A percentile compares a stretch with the other conserved stretches of the same genome.
Evolutionary conservation across 345 rosid genomes (phyloP).

Genomic region (Euphorbia lathyris): DNA sequence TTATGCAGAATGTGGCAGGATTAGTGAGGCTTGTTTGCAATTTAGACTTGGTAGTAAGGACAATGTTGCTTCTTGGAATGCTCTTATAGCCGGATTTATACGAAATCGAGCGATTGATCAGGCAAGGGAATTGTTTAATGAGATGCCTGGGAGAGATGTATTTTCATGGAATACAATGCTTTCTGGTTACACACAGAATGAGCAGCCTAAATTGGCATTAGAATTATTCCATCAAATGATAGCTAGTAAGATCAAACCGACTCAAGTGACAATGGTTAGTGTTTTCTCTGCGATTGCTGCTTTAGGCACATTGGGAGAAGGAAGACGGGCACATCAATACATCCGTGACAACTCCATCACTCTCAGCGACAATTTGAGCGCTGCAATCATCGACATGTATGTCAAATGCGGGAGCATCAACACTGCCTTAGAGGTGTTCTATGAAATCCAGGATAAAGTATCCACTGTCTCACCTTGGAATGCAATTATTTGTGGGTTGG

Average conservation of each 20-base stretch:
- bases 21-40: conserved; percentile 54
- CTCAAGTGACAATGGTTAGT: conserved; percentile 77
- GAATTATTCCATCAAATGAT: conserved; percentile 58
- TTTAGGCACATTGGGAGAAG: conserved; percentile 56
- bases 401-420: conserved; percentile 83
- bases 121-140: conserved; percentile 54
- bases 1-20: conserved; percentile 52
- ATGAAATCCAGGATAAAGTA: conserved; percentile 36
- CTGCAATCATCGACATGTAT: conserved; percentile 86
- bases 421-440: conserved; percentile 56
- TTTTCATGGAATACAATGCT: conserved; percentile 83
- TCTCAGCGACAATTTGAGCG: conserved; percentile 59
- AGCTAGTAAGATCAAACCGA: conserved; percentile 48
- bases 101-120: conserved; percentile 55
- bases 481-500: conserved; percentile 74
- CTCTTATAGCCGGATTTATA: conserved; percentile 58
- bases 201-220: conserved; percentile 51
- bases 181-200: conserved; percentile 60
- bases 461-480: conserved; percentile 76
- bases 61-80: conserved; percentile 63
- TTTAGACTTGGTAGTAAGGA: conserved; percentile 48
- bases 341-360: conserved; percentile 40
- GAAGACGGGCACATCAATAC: conserved; percentile 56
- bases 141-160: conserved; percentile 65
- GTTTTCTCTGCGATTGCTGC: conserved; percentile 69